Base-by-base conservation (phyloP, 2,329 filamentous ascomycete genomes). In the Stachybotrys chartarum region DNA sequence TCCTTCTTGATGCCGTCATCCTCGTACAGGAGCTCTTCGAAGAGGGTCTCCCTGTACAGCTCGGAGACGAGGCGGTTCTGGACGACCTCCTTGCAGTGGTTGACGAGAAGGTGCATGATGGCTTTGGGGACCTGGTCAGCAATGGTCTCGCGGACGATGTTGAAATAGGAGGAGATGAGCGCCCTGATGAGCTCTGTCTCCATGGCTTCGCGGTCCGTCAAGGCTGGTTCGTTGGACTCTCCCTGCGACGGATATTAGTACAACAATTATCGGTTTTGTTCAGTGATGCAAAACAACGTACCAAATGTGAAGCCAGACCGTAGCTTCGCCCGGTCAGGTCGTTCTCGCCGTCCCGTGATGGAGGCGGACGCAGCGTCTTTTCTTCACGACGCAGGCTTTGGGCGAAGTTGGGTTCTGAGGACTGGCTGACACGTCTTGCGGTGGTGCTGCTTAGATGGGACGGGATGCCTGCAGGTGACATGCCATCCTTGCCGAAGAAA, bases 111-210 rank as follows among this genome's bases (percentile, higher is more conserved):
- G 71, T 99, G 94, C 94, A 99, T 99, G 63, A 99, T 88, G 6
- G 94, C 94, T 76, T 99, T 99, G 62, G 94, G 94, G 11, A 99
- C 94, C 75, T 97, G 93, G 70, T 99, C 94, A 49, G 93, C 93
- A 65, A 97, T 96, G n/a, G 91, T 93, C 74, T 99, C 94, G 59
- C 94, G 90, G 50, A 99, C 94, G 66, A 99, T 99, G 72, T 96
- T 96, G 79, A 99, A 99, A 78, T 99, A 99, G 1, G 92, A 97
- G 35, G 90, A 96, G 70, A 99, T 99, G 55, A 99, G 83, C 50
- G 92, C 90, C 50, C 93, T 88, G 70, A 99, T 99, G 46, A 99
- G 85, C 73, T 99, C 94, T 10, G 94, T 97, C 75, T 99, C 94
- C 78, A 99, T 89, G 49, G 91, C 89, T 75, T 99, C 94, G 53